Conservation (phyloP, 148 eudicot genomes). For the Mesembryanthemum crystallinum region DNA sequence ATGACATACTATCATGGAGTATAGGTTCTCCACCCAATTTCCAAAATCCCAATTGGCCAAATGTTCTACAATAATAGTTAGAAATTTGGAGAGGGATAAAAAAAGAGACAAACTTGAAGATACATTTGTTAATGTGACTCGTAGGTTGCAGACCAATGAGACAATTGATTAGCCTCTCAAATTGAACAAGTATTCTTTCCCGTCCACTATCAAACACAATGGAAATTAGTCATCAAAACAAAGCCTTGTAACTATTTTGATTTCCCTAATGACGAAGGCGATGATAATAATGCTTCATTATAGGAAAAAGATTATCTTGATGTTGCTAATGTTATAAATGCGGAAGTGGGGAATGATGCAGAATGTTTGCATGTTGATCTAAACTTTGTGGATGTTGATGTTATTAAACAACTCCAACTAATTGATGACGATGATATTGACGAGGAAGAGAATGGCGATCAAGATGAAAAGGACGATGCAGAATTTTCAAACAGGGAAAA, state of each 20-base stretch:
- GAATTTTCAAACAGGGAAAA: background rate
- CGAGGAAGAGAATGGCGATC: background rate
- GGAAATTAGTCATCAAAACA: background rate
- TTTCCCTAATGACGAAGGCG: background rate
- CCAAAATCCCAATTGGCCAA: no score
- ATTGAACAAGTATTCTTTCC: background rate
- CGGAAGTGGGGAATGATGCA: background rate
- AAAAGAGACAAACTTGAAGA: constrained; percentile 12
- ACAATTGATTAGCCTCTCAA: constrained; percentile 1
- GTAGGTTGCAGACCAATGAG: constrained; percentile 10
- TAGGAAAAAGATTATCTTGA: background rate
- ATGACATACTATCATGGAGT: no score
- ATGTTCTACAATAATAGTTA: no score
- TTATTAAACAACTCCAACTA: background rate
- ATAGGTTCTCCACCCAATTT: no score
- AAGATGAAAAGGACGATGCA: background rate
- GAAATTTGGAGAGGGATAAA: constrained; percentile 11
- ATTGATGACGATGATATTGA: background rate
- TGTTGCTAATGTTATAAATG: background rate
- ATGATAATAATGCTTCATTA: background rate
- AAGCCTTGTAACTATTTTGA: background rate
- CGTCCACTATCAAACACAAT: background rate
- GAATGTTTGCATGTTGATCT: background rate
- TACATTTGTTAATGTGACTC: background rate
- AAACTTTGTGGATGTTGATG: background rate